Conservation (phyloP, 345 rosid genomes). For the Salix koriyanagi region DNA sequence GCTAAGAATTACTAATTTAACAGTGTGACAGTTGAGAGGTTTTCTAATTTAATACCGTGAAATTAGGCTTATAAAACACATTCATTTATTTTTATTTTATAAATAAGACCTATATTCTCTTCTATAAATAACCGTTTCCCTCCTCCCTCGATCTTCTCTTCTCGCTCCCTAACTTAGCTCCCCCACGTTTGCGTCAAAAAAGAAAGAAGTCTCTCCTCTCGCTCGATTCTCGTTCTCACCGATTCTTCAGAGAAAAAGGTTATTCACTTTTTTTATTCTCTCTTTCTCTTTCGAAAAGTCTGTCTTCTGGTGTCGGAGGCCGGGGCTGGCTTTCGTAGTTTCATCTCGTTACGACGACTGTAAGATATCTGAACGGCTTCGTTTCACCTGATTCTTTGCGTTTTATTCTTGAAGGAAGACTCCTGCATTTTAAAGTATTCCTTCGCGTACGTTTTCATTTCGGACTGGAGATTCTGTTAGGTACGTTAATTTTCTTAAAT, state of each 20-base stretch:
- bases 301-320: background rate
- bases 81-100: conserved; percentile 7
- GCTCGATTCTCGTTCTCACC: conserved; percentile 35
- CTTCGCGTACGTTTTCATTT: conserved; percentile 2
- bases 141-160: background rate
- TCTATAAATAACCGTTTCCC: conserved; percentile 28
- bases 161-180: background rate
- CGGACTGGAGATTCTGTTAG: conserved; percentile 6
- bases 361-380: background rate
- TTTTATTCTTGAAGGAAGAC: background rate
- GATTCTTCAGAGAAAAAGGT: conserved; percentile 5
- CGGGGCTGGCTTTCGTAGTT: background rate
- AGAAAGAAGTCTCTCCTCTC: background rate
- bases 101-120: background rate
- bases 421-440: conserved; percentile 19
- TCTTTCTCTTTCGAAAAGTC: background rate
- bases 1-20: background rate
- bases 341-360: background rate
- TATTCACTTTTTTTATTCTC: background rate
- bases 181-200: background rate
- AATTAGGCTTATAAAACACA: conserved; percentile 16
- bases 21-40: background rate
- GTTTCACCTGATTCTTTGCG: background rate
- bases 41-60: conserved; percentile 34
- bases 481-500: conserved; percentile 4